Percentiles rank a stretch among this genome's conserved stretches.
phyloP scores from a whole-genome alignment of 176 grass and related monocot species.

The Thalia dealbata region DNA sequence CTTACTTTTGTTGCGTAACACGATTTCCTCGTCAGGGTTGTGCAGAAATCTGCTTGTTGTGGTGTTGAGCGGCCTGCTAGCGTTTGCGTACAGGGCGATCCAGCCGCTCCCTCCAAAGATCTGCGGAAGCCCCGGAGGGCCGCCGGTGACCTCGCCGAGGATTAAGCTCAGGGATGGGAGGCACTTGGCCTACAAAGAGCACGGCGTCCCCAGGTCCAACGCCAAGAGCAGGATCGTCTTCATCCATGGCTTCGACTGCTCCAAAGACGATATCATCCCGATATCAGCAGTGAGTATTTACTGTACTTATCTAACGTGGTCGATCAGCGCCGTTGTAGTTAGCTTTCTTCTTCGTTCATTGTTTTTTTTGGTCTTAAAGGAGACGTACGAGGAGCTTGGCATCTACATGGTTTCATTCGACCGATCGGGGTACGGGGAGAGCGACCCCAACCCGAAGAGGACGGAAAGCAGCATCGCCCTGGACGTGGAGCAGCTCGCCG shows the following conservation, averaged over 20 bases:
- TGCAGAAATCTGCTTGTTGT: constrained; percentile 24
- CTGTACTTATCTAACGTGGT: too few relatives aligned
- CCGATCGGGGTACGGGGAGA: constrained; percentile 79
- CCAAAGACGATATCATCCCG: constrained; percentile 46
- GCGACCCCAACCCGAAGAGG: constrained; percentile 46
- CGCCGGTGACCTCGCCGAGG: constrained; percentile 42
- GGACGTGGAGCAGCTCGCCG: constrained; percentile 61
- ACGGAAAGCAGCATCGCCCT: constrained; percentile 43
- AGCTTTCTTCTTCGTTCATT: too few relatives aligned
- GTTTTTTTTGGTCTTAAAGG: constrained; percentile 26
- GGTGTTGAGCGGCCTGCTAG: constrained; percentile 25
- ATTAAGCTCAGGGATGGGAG: constrained; percentile 55
- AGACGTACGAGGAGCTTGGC: constrained; percentile 44
- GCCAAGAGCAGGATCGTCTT: constrained; percentile 71
- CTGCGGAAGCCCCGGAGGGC: constrained; percentile 35
- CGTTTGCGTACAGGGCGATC: constrained; percentile 35
- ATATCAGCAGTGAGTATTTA: too few relatives aligned
- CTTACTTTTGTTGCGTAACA: too few relatives aligned
- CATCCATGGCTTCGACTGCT: constrained; percentile 69
- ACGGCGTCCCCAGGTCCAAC: constrained; percentile 42
- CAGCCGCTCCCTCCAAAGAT: constrained; percentile 39
- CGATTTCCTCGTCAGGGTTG: constrained; percentile 21
- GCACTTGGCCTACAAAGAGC: constrained; percentile 59
- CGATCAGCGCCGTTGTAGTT: too few relatives aligned
- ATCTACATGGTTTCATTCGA: constrained; percentile 66